These are phyloP conservation scores for Penicillium soppii DNA, from an alignment of 495 filamentous ascomycete species.

Conservation along the genomic window DNA sequence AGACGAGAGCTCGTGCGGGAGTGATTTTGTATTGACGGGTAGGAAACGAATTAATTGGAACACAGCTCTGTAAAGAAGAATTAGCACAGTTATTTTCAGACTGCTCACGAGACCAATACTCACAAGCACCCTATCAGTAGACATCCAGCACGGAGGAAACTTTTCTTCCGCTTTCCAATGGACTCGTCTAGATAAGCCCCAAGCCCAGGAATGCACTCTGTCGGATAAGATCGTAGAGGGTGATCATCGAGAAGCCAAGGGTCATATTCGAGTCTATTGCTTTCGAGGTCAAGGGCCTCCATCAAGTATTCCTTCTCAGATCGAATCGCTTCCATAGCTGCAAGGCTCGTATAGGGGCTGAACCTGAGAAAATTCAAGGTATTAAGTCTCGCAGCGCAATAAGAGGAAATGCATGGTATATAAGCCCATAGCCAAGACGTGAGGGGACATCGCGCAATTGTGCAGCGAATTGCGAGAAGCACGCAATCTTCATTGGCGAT, in stretches of 20 bases:
- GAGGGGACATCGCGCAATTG: constrained; percentile 20
- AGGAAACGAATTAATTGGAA: constrained; percentile 17
- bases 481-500: constrained; percentile 25
- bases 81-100: not conserved
- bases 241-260: constrained; percentile 40
- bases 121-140: constrained; percentile 35
- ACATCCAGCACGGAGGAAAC: constrained; percentile 22
- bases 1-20: not conserved
- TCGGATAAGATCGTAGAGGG: constrained; percentile 39
- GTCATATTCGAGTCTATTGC: constrained; percentile 28
- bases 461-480: constrained; percentile 15
- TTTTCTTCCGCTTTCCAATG: constrained; percentile 22
- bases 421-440: not conserved
- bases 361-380: not conserved
- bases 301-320: not conserved
- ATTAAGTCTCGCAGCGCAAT: not conserved
- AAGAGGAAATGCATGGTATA: constrained; percentile 6
- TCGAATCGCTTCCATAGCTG: not conserved
- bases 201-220: constrained; percentile 34
- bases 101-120: constrained; percentile 6
- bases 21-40: not conserved
- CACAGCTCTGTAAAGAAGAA: constrained; percentile 6
- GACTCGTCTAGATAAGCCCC: constrained; percentile 14
- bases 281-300: constrained; percentile 9
- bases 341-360: not conserved